Conservation (phyloP, 306 rosid genomes). For the Spatholobus suberectus region DNA sequence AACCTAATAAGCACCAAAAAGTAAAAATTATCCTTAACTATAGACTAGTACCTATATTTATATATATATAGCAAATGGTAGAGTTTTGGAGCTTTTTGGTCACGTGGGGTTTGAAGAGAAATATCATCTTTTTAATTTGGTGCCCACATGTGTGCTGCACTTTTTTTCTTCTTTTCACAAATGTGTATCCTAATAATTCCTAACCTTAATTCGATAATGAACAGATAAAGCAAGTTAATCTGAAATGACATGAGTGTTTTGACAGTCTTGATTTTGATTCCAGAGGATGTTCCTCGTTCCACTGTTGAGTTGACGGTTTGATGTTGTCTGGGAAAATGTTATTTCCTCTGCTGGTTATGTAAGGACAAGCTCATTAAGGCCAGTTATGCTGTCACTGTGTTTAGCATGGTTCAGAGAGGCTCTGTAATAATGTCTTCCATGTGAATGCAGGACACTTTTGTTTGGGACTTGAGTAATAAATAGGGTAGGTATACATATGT, state of each 20-base stretch:
- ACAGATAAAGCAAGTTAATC: background rate
- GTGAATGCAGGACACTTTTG: slow-evolving; percentile 39
- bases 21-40: background rate
- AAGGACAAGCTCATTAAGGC: slow-evolving; percentile 35
- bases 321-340: slow-evolving; percentile 45
- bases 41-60: background rate
- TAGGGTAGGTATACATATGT: background rate
- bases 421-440: slow-evolving; percentile 38
- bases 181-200: background rate
- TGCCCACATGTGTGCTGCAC: background rate
- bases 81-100: background rate
- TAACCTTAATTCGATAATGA: background rate
- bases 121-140: background rate
- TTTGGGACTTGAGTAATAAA: slow-evolving; percentile 13
- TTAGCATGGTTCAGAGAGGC: slow-evolving; percentile 38
- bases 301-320: slow-evolving; percentile 38
- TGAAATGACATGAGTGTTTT: slow-evolving; percentile 3
- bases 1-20: background rate
- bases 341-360: slow-evolving; percentile 45
- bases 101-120: slow-evolving; percentile 24
- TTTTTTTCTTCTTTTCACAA: background rate
- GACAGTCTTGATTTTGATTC: slow-evolving; percentile 25
- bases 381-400: slow-evolving; percentile 46
- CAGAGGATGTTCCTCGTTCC: slow-evolving; percentile 41
- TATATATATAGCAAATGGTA: too few species aligned